Evolutionary conservation across 163 green algal species (phyloP).

Genomic region (Coccomyxa subellipsoidea): DNA sequence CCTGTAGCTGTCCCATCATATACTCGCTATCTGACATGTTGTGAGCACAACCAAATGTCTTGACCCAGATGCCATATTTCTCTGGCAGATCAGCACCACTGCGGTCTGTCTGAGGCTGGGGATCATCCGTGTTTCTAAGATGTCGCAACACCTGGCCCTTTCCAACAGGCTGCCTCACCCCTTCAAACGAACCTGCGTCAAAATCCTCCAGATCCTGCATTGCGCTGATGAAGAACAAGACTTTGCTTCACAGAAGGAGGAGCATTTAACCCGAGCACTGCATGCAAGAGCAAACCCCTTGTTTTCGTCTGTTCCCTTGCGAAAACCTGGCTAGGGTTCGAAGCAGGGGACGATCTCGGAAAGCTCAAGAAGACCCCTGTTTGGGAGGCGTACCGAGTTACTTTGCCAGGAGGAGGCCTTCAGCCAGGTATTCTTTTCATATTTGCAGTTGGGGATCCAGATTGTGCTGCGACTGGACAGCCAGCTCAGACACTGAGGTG

Average conservation of each 20-base stretch:
- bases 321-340: neutral
- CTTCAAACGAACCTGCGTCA: neutral
- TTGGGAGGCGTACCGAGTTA: neutral
- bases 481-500: neutral
- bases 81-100: neutral
- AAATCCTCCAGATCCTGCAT: neutral
- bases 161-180: neutral
- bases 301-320: neutral
- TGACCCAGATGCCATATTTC: slow-evolving; percentile 11
- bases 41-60: slow-evolving; percentile 78
- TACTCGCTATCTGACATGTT: slow-evolving; percentile 84
- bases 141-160: neutral
- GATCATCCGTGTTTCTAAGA: neutral
- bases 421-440: neutral
- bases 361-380: neutral
- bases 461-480: neutral
- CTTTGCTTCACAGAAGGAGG: no score
- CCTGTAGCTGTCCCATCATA: slow-evolving; percentile 79
- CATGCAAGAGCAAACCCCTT: neutral
- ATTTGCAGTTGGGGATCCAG: neutral
- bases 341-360: neutral
- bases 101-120: neutral
- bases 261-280: no score
- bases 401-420: neutral
- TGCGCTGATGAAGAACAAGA: neutral